Percentiles rank a stretch among this genome's conserved stretches.
Evolutionary conservation across 2,329 filamentous ascomycete species (phyloP).

Genomic region (Ophiostoma sp.): DNA sequence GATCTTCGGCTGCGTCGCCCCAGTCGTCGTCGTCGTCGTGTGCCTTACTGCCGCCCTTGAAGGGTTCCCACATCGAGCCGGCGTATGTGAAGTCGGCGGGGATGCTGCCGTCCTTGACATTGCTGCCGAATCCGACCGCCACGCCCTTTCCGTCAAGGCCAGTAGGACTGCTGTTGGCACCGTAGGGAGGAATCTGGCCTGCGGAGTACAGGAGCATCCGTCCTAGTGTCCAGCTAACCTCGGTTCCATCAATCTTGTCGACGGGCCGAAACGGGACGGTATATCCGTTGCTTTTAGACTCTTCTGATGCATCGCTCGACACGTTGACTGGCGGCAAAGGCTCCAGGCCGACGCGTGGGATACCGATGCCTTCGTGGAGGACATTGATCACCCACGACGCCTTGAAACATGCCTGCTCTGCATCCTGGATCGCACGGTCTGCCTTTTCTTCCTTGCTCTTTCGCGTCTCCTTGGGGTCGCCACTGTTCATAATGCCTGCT

Average conservation of each 20-base stretch:
- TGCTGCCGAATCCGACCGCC: slow-evolving; percentile 90
- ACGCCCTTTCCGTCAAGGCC: slow-evolving; percentile 42
- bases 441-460: slow-evolving; percentile 46
- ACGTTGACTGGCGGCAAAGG: slow-evolving; percentile 58
- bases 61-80: slow-evolving; percentile 48
- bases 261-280: slow-evolving; percentile 85
- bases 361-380: slow-evolving; percentile 89
- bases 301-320: slow-evolving; percentile 62
- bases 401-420: slow-evolving; percentile 91
- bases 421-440: slow-evolving; percentile 72
- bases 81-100: slow-evolving; percentile 81
- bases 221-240: slow-evolving; percentile 95
- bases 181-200: slow-evolving; percentile 69
- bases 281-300: slow-evolving; percentile 51
- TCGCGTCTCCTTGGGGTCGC: slow-evolving; percentile 53
- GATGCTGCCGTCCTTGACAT: slow-evolving; percentile 53
- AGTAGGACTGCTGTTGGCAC: slow-evolving; percentile 24
- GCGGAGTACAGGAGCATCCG: slow-evolving; percentile 95
- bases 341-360: slow-evolving; percentile 79
- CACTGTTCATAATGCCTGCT: slow-evolving; percentile 42
- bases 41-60: slow-evolving; percentile 48
- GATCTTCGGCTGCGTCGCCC: slow-evolving; percentile 46
- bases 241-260: slow-evolving; percentile 82
- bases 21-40: slow-evolving; percentile 54
- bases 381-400: slow-evolving; percentile 97